Conservation (phyloP, 495 filamentous ascomycete genomes). For the Paragyromitra xinjiangensis region DNA sequence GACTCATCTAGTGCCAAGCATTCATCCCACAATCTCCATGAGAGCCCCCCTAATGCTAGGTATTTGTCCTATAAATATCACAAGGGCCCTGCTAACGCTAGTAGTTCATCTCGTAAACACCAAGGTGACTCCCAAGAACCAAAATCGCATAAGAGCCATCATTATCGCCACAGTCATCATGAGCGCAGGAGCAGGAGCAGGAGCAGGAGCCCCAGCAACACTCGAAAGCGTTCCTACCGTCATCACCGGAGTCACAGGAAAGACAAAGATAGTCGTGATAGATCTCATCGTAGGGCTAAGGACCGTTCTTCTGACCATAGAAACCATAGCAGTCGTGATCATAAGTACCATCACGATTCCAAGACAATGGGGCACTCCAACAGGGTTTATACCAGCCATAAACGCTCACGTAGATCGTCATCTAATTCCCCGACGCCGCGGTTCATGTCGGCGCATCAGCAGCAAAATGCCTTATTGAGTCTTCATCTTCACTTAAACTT, state of each 20-base stretch:
- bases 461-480: not conserved
- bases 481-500: not conserved
- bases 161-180: not conserved
- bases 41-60: not conserved
- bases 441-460: not conserved
- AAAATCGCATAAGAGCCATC: not conserved
- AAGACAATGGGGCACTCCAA: not conserved
- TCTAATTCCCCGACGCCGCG: not conserved
- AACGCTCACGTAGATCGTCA: not conserved
- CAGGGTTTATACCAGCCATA: not conserved
- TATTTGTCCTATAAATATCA: not conserved
- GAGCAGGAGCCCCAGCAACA: constrained; percentile 11
- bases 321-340: constrained; percentile 2
- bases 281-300: not conserved
- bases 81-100: not conserved
- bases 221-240: constrained; percentile 3
- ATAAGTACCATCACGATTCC: not conserved
- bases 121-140: not conserved
- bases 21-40: constrained; percentile 15
- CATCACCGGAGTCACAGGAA: not conserved
- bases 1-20: not conserved
- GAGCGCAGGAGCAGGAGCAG: not conserved
- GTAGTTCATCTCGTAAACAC: constrained; percentile 5
- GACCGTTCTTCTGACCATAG: constrained; percentile 7
- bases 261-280: not conserved